A percentile compares a stretch with the other conserved stretches of the same genome.
Conservation (phyloP, 768 basidiomycete genomes). For the Tulasnella sp. region DNA sequence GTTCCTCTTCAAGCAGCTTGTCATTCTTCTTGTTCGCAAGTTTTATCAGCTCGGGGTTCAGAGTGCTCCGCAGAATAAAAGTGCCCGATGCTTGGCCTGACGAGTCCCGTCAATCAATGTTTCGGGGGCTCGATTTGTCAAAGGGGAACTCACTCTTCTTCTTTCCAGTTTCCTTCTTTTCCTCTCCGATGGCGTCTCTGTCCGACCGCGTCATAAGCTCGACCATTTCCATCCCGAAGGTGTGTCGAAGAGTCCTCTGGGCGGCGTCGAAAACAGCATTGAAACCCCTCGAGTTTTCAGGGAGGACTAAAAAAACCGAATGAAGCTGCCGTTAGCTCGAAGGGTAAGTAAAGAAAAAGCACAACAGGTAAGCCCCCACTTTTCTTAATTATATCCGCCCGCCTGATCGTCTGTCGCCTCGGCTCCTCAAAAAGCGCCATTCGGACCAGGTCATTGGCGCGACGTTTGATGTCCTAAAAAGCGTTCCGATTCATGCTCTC, state of each 20-base stretch:
- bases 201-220: slow-evolving; percentile 65
- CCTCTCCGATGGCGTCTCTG: slow-evolving; percentile 44
- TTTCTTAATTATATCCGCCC: slow-evolving; percentile 87
- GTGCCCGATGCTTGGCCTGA: slow-evolving; percentile 62
- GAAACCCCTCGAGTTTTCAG: slow-evolving; percentile 53
- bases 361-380: slow-evolving; percentile 40
- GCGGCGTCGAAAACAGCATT: slow-evolving; percentile 59
- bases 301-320: slow-evolving; percentile 41
- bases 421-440: slow-evolving; percentile 80
- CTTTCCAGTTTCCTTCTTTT: slow-evolving; percentile 31
- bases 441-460: slow-evolving; percentile 68
- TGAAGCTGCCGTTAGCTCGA: background rate
- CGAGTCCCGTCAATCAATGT: slow-evolving; percentile 40
- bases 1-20: slow-evolving; percentile 45
- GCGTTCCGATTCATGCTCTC: background rate
- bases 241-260: slow-evolving; percentile 57
- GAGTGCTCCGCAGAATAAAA: slow-evolving; percentile 75
- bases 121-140: background rate
- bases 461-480: slow-evolving; percentile 56
- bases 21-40: slow-evolving; percentile 52
- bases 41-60: slow-evolving; percentile 60
- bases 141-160: slow-evolving; percentile 44
- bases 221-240: slow-evolving; percentile 80
- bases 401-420: slow-evolving; percentile 56
- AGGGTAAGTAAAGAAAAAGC: background rate